phyloP scores from a whole-genome alignment of 208 protist species.

The Acanthamoeba healyi region DNA sequence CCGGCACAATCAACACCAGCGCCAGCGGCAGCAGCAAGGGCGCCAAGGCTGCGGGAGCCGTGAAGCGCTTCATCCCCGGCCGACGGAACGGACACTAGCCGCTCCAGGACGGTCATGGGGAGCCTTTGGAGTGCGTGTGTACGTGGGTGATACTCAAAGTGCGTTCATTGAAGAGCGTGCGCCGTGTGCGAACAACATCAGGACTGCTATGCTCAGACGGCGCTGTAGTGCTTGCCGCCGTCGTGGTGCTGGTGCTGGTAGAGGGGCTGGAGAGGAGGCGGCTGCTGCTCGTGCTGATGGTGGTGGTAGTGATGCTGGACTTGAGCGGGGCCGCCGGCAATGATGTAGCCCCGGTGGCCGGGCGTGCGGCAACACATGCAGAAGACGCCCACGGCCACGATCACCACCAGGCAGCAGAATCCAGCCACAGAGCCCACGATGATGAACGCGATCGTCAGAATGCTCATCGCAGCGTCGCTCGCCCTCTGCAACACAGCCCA shows the following conservation, averaged over 20 bases:
- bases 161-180: too few relatives aligned
- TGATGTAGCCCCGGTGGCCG: not conserved
- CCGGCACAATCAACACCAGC: not conserved
- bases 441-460: not conserved
- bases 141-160: too few relatives aligned
- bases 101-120: too few relatives aligned
- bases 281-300: not conserved
- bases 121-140: too few relatives aligned
- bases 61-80: slow-evolving; percentile 44
- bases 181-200: too few relatives aligned
- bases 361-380: not conserved
- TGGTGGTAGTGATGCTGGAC: not conserved
- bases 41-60: not conserved
- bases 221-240: too few relatives aligned
- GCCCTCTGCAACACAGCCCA: not conserved
- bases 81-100: not conserved
- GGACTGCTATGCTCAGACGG: too few relatives aligned
- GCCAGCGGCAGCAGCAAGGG: too few relatives aligned
- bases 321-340: not conserved
- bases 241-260: too few relatives aligned
- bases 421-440: not conserved
- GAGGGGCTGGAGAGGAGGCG: too few relatives aligned
- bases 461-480: not conserved
- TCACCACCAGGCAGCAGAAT: not conserved
- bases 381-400: not conserved